A percentile compares a stretch with the other conserved stretches of the same genome.
These are phyloP conservation scores for Rhododendron vialii DNA, from an alignment of 148 eudicot genomes.

Conservation along the genomic window DNA sequence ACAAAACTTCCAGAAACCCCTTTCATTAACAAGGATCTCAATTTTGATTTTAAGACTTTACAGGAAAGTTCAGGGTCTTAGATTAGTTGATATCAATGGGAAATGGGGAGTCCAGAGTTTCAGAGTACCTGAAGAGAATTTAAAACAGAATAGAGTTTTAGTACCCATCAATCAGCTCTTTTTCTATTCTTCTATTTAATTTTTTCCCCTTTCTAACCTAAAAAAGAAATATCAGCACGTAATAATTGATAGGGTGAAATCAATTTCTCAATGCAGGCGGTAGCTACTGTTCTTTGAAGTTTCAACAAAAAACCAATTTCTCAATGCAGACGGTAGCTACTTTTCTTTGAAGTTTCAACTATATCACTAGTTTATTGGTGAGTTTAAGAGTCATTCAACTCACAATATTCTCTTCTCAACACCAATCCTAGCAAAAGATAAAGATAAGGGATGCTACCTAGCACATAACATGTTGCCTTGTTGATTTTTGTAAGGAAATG, in stretches of 20 bases:
- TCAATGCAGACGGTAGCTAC: neutral
- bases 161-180: neutral
- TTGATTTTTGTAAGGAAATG: neutral
- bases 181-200: neutral
- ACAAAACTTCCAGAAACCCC: neutral
- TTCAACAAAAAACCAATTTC: neutral
- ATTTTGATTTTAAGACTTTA: neutral
- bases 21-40: neutral
- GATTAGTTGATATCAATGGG: neutral
- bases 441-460: neutral
- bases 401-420: neutral
- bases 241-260: neutral
- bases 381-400: neutral
- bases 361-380: neutral
- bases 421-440: neutral
- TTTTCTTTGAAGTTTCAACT: neutral
- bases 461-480: conserved; percentile 3
- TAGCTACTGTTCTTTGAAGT: neutral
- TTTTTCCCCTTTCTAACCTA: neutral
- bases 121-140: neutral
- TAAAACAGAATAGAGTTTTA: neutral
- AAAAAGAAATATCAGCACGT: neutral
- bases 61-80: neutral
- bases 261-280: neutral
- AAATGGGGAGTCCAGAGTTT: too few species aligned